Evolutionary conservation across 495 filamentous ascomycete genomes (phyloP).

Genomic region (Staphylotrichum longicolle): DNA sequence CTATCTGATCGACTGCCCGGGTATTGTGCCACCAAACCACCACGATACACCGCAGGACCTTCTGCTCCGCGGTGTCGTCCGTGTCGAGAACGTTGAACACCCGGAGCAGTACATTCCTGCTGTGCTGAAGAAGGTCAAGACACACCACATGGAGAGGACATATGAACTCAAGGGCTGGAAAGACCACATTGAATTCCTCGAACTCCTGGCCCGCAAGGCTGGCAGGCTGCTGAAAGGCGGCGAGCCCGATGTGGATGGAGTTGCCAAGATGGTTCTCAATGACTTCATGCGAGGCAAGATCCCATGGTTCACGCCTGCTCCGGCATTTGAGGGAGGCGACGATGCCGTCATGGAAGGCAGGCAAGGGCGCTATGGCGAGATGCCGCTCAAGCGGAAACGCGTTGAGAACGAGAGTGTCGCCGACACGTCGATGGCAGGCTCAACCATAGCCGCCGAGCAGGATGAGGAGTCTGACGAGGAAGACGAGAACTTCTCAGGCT

Average conservation of each 20-base stretch:
- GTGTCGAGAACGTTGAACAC: constrained; percentile 92
- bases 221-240: constrained; percentile 84
- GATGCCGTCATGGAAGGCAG: constrained; percentile 57
- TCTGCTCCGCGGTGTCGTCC: constrained; percentile 84
- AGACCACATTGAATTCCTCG: constrained; percentile 77
- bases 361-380: constrained; percentile 56
- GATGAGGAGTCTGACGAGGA: constrained; percentile 28
- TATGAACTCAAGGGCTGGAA: constrained; percentile 79
- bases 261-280: constrained; percentile 91
- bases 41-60: constrained; percentile 83
- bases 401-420: constrained; percentile 46
- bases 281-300: constrained; percentile 94
- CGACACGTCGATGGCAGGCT: constrained; percentile 34
- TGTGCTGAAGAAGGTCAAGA: constrained; percentile 73
- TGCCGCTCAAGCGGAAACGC: constrained; percentile 57
- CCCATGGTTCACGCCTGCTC: constrained; percentile 90
- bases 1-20: constrained; percentile 95
- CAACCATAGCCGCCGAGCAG: constrained; percentile 24
- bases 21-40: constrained; percentile 85
- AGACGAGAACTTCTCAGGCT: constrained; percentile 49
- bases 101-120: constrained; percentile 93
- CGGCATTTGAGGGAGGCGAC: constrained; percentile 55
- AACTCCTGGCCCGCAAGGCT: constrained; percentile 80
- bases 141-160: constrained; percentile 85
- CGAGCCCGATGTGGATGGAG: constrained; percentile 87